phyloP scores from a whole-genome alignment of 148 eudicot genomes.

The Rhododendron kiyosumense region DNA sequence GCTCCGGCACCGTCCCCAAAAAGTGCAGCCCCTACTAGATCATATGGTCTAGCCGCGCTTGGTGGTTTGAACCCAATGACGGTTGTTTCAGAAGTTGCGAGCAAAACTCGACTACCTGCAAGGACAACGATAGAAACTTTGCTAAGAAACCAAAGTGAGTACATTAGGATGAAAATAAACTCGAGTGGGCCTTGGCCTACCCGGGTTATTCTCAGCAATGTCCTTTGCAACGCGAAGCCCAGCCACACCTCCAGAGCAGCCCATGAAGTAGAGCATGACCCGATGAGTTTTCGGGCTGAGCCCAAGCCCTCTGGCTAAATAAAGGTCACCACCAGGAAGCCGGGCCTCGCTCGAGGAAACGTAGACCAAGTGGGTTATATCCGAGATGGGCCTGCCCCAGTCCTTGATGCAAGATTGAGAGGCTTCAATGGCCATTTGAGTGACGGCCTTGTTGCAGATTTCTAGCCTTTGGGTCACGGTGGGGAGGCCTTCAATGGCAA shows the following conservation, averaged over 20 bases:
- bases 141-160: background rate
- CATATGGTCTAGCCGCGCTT: constrained; percentile 65
- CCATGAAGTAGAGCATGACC: constrained; percentile 77
- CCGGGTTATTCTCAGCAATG: constrained; percentile 94
- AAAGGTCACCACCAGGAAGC: constrained; percentile 82
- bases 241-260: constrained; percentile 94
- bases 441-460: constrained; percentile 89
- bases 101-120: constrained; percentile 51
- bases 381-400: constrained; percentile 71
- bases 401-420: constrained; percentile 63
- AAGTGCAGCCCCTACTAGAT: constrained; percentile 81
- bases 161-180: background rate
- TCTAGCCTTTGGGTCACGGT: constrained; percentile 81
- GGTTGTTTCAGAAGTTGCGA: constrained; percentile 89
- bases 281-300: constrained; percentile 64
- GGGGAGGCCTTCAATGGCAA: constrained; percentile 74
- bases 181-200: constrained; percentile 15
- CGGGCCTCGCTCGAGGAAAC: constrained; percentile 97
- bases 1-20: constrained; percentile 99
- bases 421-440: constrained; percentile 92
- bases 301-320: constrained; percentile 81
- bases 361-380: constrained; percentile 90
- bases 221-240: constrained; percentile 91
- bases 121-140: background rate
- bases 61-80: constrained; percentile 92